Evolutionary conservation across 83 land plant species (phyloP), one percentile per base, ranked within the genome.

Genomic region (Isoetes engelmannii): DNA sequence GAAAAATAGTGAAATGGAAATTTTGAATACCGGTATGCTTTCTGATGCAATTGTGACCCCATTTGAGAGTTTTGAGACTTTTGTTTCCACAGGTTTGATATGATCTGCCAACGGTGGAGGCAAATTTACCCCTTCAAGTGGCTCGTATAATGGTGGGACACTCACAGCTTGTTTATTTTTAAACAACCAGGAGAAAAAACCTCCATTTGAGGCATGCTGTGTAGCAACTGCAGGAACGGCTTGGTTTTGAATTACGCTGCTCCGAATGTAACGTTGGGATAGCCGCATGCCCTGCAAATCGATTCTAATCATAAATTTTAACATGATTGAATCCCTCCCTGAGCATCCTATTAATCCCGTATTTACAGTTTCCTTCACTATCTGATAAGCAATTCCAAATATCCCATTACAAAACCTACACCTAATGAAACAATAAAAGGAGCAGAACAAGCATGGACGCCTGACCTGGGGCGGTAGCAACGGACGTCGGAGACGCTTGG

Each of bases 41-140:
- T 93, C 92, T 7, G 98, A 90, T 4, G 96, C 96, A 61, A 93
- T 78, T 63, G 82, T 86, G 19, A 93, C 68, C 37, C 96, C 96
- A 82, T 93, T 93, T 1, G 83, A 70, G n/a, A 93, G 90, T 13
- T 87, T 86, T 3, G 90, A 84, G 15, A 93, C 76, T 75, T 80
- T 81, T 41, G 92, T 90, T 65, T 81, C 81, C 15, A 83, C 80
- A 6, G 90, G 89, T 53, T 82, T 80, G 56, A 89, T 77, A 68
- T 73, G 70, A 55, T 92, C 98, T n/a, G 92, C 86, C 55, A 92
- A 60, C 44, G 87, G 55, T 48, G 84, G 82, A 3, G 96, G 89
- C 45, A 84, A 63, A 20, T 75, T 61, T 44, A 92, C 83, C 42
- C 79, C 92, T 45, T 77, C 74, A 47, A 92, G 82, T 5, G 98